phyloP scores from a whole-genome alignment of 108 stramenopile species.

The Cyclotella atomus region DNA sequence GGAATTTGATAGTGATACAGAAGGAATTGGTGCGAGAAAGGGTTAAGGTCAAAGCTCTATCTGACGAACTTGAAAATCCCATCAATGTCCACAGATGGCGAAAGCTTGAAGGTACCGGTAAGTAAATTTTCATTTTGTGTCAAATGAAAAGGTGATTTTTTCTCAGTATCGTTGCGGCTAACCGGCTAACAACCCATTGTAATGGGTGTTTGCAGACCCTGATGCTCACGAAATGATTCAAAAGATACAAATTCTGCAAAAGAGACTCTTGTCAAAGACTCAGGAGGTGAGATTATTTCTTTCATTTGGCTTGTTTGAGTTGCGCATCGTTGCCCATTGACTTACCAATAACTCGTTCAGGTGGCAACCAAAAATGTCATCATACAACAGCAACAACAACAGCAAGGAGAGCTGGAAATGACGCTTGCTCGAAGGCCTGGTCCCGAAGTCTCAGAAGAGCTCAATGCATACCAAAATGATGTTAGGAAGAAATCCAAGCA shows the following conservation, averaged over 20 bases:
- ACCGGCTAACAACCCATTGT: too few species aligned
- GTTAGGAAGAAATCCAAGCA: slow-evolving; percentile 83
- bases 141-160: too few species aligned
- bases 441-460: slow-evolving; percentile 85
- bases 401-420: slow-evolving; percentile 77
- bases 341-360: not conserved
- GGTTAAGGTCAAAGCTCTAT: slow-evolving; percentile 77
- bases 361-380: slow-evolving; percentile 72
- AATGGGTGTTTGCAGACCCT: too few species aligned
- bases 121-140: too few species aligned
- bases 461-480: slow-evolving; percentile 68
- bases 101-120: slow-evolving; percentile 84
- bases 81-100: slow-evolving; percentile 91
- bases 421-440: slow-evolving; percentile 78
- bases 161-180: too few species aligned
- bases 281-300: slow-evolving; percentile 58
- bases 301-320: not conserved
- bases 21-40: slow-evolving; percentile 84
- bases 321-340: not conserved
- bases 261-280: slow-evolving; percentile 75
- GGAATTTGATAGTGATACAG: slow-evolving; percentile 64
- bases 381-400: slow-evolving; percentile 82
- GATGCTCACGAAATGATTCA: slow-evolving; percentile 88
- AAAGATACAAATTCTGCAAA: slow-evolving; percentile 82
- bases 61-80: slow-evolving; percentile 88